Conservation (phyloP, 2,329 filamentous ascomycete genomes). For the Zymoseptoria ardabiliae region DNA sequence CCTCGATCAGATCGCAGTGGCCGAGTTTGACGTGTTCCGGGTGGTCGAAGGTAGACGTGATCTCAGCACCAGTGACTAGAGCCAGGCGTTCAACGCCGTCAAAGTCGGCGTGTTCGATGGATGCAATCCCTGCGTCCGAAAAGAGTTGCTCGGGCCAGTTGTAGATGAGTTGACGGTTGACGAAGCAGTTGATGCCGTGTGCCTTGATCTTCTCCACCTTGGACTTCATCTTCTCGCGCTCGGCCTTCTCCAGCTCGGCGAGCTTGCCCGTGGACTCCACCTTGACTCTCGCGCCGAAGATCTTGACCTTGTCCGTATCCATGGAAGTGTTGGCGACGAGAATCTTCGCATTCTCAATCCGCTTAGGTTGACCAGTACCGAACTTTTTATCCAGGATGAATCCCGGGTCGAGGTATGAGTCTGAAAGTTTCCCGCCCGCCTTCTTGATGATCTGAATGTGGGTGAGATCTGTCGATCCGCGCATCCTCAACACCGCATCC, state of each 20-base stretch:
- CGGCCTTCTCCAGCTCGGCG: constrained; percentile 95
- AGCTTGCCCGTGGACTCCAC: constrained; percentile 93
- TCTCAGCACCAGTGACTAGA: constrained; percentile 93
- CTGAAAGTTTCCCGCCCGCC: constrained; percentile 90
- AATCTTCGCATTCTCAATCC: constrained; percentile 96
- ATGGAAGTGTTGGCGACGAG: constrained; percentile 96
- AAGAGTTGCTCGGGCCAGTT: constrained; percentile 99
- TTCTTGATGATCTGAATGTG: constrained; percentile 99
- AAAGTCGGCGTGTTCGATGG: constrained; percentile 98
- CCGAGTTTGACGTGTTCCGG: constrained; percentile 95
- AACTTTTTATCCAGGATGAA: constrained; percentile 99
- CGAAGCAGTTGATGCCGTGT: constrained; percentile 99
- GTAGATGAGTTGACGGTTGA: constrained; percentile 98
- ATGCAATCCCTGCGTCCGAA: constrained; percentile 93
- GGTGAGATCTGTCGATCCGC: constrained; percentile 84
- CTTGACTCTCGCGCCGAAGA: constrained; percentile 95
- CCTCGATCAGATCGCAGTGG: constrained; percentile 90
- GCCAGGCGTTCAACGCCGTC: constrained; percentile 94
- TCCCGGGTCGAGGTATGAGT: constrained; percentile 95
- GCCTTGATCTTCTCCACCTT: constrained; percentile 99
- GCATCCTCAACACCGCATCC: constrained; percentile 83
- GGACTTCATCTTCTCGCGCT: constrained; percentile 98
- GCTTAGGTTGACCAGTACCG: constrained; percentile 95
- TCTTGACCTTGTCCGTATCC: constrained; percentile 99
- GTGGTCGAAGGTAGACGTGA: constrained; percentile 95